Evolutionary conservation across 768 basidiomycete genomes (phyloP), one percentile per base, ranked within the genome.

Genomic region (Naematelia encephala): DNA sequence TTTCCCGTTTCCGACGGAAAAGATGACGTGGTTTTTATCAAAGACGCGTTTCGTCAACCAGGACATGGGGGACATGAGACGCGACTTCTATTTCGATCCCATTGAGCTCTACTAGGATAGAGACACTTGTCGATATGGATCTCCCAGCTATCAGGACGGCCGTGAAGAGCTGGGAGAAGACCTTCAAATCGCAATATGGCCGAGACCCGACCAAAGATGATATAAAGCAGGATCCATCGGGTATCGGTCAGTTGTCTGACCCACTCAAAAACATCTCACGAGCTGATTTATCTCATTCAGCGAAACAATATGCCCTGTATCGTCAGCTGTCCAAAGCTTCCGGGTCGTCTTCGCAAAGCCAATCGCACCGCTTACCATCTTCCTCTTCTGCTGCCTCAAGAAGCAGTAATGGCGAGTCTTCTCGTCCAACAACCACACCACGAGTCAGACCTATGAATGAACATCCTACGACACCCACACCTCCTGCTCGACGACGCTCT

Each of bases 141-240:
- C 56, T 75, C 43, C 28, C 64, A 1, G 34, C 60, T 4, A 72
- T 79, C 46, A 77, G 77, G 51, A 67, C 76, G 2, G 68, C 75
- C 29, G 73, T 80, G 63, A 80, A 80, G 50, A 51, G 70, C 22
- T 80, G 76, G 75, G 79, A 80, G 60, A 66, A 69, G 22, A 16
- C 58, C 2, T 80, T 80, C 65, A 72, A 71, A 30, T 49, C 67
- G 0, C 53, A 61, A 11, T 51, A 79, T 25, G 70, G 66, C 10
- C 50, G 74, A 13, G 68, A 71, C 26, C 78, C 79, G 22, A 70
- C 72, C 2, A 78, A 77, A 56, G 73, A 73, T 1, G 79, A 80
- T 62, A 78, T 80, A 71, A 79, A 79, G 61, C 56, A 43, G 4
- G 66, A 68, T 50, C 66, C 73, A 12, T 22, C 50, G 19, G 71